These are phyloP conservation scores for Fusarium chlamydosporum DNA, from an alignment of 2,329 filamentous ascomycete species.

Conservation along the genomic window DNA sequence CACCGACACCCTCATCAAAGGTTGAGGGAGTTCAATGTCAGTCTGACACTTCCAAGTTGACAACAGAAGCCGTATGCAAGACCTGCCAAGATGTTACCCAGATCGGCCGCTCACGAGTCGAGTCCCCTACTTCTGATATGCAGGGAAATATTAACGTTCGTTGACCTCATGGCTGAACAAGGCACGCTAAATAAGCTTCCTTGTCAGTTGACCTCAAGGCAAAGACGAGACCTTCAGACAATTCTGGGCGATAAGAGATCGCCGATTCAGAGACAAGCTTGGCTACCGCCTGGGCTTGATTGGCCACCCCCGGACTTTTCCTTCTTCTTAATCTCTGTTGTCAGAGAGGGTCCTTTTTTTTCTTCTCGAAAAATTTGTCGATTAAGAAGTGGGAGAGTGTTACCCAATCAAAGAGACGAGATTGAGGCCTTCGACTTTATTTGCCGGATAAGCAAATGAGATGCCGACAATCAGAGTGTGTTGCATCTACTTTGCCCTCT, in stretches of 20 bases:
- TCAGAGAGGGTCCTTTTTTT: conserved; percentile 30
- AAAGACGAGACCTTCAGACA: conserved; percentile 28
- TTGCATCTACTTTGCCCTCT: conserved; percentile 6
- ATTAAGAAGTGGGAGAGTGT: conserved; percentile 14
- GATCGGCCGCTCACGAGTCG: conserved; percentile 30
- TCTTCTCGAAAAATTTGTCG: conserved; percentile 24
- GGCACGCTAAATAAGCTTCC: conserved; percentile 34
- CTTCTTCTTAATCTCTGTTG: conserved; percentile 17
- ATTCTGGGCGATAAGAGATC: conserved; percentile 47
- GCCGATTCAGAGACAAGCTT: conserved; percentile 44
- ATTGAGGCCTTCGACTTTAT: conserved; percentile 33
- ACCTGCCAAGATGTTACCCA: conserved; percentile 28
- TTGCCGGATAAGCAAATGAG: conserved; percentile 20
- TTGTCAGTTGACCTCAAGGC: conserved; percentile 41
- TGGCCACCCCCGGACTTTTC: conserved; percentile 52
- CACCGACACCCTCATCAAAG: conserved; percentile 18
- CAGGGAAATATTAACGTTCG: conserved; percentile 34
- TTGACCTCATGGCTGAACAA: conserved; percentile 35
- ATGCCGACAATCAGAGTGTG: conserved; percentile 1
- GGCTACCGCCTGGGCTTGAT: conserved; percentile 41
- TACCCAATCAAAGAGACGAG: conserved; percentile 4
- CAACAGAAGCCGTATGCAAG: conserved; percentile 24
- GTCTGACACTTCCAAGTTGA: conserved; percentile 17
- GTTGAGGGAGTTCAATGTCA: conserved; percentile 17
- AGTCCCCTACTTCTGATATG: conserved; percentile 28